Evolutionary conservation across 371 early-diverging fungal genomes (phyloP), one percentile per base, ranked within the genome.

Genomic region (Mucor mucedo): DNA sequence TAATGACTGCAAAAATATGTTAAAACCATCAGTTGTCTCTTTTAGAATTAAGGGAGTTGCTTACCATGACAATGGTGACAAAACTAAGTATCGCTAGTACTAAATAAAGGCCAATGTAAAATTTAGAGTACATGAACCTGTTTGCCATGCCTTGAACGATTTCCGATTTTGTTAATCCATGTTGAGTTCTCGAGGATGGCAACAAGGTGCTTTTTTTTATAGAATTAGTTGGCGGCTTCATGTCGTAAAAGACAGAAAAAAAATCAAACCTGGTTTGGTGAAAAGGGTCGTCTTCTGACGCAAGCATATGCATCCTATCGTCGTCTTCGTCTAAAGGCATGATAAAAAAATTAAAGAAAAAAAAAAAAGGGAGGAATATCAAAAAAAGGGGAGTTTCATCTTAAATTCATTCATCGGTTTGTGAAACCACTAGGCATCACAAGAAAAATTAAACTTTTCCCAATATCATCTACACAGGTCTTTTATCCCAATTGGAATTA

Each of bases 41-140:
- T 47, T 2, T 27, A 5, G 5, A 7, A 3, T 7, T 9, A 29
- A 10, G 16, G 16, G 50, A 21, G 50, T 10, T 29, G n/a, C 70
- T 66, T 82, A 86, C 86, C 77, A 88, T 69, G n/a, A 86, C 73
- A 58, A 91, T 83, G 27, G 89, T 87, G 38, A 87, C 70, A 42
- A 90, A 63, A 58, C 88, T 87, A 39, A 90, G 78, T 16, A 87
- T 47, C 2, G 84, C 89, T 73, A 93, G 80, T 44, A 60, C 70
- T n/a, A 91, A 39, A 61, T 93, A 93, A 6, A 93, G 77, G 2
- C 78, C 71, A 72, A 88, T 87, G 71, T 90, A 93, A 62, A 85
- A 87, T 14, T 70, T 83, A 27, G 89, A 89, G 58, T 93, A 90
- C 77, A 93, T 84, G 68, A 93, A 84, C n/a, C 91, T 69, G 71